Conservation (phyloP, 169 alveolate genomes). For the Cyclospora cayetanensis region DNA sequence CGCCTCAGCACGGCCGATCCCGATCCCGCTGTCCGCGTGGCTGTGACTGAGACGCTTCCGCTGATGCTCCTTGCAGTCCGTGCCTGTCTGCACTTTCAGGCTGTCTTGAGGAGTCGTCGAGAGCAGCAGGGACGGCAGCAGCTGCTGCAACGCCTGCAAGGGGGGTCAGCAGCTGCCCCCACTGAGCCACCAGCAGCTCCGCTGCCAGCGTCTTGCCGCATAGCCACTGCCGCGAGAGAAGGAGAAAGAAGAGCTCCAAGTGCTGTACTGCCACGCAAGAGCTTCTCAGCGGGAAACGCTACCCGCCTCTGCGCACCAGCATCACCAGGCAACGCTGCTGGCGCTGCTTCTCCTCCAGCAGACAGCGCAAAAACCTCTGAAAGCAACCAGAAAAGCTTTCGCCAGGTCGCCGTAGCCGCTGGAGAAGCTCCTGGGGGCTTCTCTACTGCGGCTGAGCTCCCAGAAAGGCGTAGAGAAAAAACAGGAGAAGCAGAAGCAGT, state of each 20-base stretch:
- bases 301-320: too few relatives aligned
- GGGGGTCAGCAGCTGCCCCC: not conserved
- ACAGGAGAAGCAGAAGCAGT: not conserved
- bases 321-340: not conserved
- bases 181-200: not conserved
- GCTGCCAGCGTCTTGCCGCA: too few relatives aligned
- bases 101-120: not conserved
- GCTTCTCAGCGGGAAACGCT: too few relatives aligned
- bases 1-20: constrained; percentile 22
- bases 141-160: constrained; percentile 30
- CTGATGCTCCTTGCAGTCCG: constrained; percentile 32
- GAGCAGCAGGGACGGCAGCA: constrained; percentile 50
- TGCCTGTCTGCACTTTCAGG: constrained; percentile 18
- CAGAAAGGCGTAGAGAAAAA: not conserved
- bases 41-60: constrained; percentile 56
- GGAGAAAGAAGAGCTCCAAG: too few relatives aligned
- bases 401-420: not conserved
- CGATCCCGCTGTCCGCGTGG: constrained; percentile 42
- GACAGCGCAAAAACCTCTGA: not conserved
- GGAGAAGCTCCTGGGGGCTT: not conserved
- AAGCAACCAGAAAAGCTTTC: not conserved
- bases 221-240: too few relatives aligned
- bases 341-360: not conserved
- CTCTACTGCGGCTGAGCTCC: not conserved
- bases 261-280: too few relatives aligned